phyloP scores from a whole-genome alignment of 2,329 filamentous ascomycete species.

The Trichoderma endophyticum region DNA sequence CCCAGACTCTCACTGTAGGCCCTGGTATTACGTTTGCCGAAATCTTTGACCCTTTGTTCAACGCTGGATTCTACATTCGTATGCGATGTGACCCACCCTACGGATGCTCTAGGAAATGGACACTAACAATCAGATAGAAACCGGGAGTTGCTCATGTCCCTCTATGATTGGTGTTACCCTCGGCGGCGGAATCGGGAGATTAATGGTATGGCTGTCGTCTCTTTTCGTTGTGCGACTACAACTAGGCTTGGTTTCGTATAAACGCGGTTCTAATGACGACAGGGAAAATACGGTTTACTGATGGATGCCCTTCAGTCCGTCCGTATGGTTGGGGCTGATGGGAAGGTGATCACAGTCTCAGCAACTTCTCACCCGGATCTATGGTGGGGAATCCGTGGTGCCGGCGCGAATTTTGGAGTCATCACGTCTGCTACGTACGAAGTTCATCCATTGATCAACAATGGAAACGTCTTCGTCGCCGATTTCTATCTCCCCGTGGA shows the following conservation, averaged over 20 bases:
- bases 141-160: slow-evolving; percentile 7
- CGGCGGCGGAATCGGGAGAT: background rate
- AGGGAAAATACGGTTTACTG: background rate
- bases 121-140: background rate
- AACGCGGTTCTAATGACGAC: background rate
- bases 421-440: slow-evolving; percentile 9
- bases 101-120: too few relatives aligned
- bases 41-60: background rate
- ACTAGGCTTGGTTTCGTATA: background rate
- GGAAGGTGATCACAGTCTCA: background rate
- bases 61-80: slow-evolving; percentile 9
- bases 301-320: background rate
- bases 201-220: background rate
- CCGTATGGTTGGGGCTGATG: background rate
- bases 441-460: background rate
- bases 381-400: slow-evolving; percentile 8
- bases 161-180: slow-evolving; percentile 8
- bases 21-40: slow-evolving; percentile 8
- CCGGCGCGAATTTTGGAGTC: slow-evolving; percentile 4
- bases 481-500: background rate
- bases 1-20: slow-evolving; percentile 2
- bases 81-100: background rate
- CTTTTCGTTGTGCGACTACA: background rate
- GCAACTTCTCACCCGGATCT: background rate
- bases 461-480: background rate